Evolutionary conservation across 495 filamentous ascomycete species (phyloP).

Genomic region (Penicillium odoratum): DNA sequence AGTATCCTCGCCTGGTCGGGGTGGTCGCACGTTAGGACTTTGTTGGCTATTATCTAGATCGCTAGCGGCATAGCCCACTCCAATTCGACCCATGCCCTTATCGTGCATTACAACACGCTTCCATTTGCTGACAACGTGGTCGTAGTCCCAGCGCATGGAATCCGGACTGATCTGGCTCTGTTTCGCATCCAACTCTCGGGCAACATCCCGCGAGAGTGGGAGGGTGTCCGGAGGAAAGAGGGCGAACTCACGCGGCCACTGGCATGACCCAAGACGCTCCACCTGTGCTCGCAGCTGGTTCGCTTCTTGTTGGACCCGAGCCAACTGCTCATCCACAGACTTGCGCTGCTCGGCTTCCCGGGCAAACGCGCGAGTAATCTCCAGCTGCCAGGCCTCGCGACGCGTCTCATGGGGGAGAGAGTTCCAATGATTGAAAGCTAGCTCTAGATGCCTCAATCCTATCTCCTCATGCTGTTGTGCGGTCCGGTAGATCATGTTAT

Average conservation of each 20-base stretch:
- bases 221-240: constrained; percentile 64
- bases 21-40: constrained; percentile 23
- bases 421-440: constrained; percentile 71
- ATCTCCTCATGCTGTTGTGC: constrained; percentile 60
- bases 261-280: constrained; percentile 63
- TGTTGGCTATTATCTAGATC: constrained; percentile 22
- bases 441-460: constrained; percentile 61
- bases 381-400: constrained; percentile 72
- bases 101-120: constrained; percentile 54
- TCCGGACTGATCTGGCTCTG: constrained; percentile 37
- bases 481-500: constrained; percentile 45
- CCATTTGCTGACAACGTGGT: constrained; percentile 58
- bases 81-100: constrained; percentile 45
- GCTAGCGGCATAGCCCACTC: constrained; percentile 27
- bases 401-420: constrained; percentile 54
- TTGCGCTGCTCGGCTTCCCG: constrained; percentile 67
- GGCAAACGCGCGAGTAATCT: constrained; percentile 69
- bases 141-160: constrained; percentile 55
- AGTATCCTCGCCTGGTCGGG: constrained; percentile 31
- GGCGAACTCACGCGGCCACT: constrained; percentile 71
- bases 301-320: constrained; percentile 66
- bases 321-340: constrained; percentile 59
- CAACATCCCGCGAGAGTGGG: constrained; percentile 52
- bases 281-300: constrained; percentile 69
- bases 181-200: constrained; percentile 40